Evolutionary conservation across 768 basidiomycete species (phyloP).

Genomic region (Russula olivacea): DNA sequence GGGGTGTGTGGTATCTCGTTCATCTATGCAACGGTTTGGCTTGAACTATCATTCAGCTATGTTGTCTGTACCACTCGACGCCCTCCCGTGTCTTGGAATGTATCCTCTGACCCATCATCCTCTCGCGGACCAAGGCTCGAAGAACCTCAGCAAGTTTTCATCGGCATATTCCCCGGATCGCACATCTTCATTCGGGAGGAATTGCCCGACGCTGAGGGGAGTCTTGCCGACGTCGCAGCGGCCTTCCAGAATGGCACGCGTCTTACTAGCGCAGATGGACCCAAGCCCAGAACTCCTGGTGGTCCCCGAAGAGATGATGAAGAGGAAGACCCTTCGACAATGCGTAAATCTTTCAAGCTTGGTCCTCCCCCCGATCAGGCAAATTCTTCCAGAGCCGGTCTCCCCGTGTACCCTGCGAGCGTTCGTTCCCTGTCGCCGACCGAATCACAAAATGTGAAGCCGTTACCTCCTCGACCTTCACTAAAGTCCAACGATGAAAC

Average conservation of each 20-base stretch:
- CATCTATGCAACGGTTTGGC: slow-evolving; percentile 11
- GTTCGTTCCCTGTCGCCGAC: slow-evolving; percentile 59
- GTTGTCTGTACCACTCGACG: slow-evolving; percentile 78
- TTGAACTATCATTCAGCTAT: slow-evolving; percentile 47
- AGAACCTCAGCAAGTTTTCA: slow-evolving; percentile 82
- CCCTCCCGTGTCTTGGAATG: slow-evolving; percentile 62
- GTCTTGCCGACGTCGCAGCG: slow-evolving; percentile 68
- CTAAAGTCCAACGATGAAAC: slow-evolving; percentile 95
- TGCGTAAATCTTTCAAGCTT: slow-evolving; percentile 63
- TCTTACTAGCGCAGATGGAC: slow-evolving; percentile 37
- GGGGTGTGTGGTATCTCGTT: slow-evolving; percentile 49
- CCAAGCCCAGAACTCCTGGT: slow-evolving; percentile 45
- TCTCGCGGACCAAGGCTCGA: slow-evolving; percentile 56
- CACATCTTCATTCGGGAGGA: slow-evolving; percentile 85
- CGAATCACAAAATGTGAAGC: slow-evolving; percentile 61
- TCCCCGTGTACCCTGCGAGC: slow-evolving; percentile 69
- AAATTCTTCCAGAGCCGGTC: slow-evolving; percentile 61
- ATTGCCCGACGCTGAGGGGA: slow-evolving; percentile 80
- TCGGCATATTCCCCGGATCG: slow-evolving; percentile 90
- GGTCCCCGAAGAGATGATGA: slow-evolving; percentile 58
- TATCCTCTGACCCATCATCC: slow-evolving; percentile 50
- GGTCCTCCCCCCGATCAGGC: slow-evolving; percentile 71
- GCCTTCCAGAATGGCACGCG: slow-evolving; percentile 39
- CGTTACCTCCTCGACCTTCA: slow-evolving; percentile 85
- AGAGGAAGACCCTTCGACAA: slow-evolving; percentile 45